Percentiles rank a stretch among this genome's conserved stretches.
phyloP scores from a whole-genome alignment of 2,329 filamentous ascomycete genomes.

The Aspergillus sp. region DNA sequence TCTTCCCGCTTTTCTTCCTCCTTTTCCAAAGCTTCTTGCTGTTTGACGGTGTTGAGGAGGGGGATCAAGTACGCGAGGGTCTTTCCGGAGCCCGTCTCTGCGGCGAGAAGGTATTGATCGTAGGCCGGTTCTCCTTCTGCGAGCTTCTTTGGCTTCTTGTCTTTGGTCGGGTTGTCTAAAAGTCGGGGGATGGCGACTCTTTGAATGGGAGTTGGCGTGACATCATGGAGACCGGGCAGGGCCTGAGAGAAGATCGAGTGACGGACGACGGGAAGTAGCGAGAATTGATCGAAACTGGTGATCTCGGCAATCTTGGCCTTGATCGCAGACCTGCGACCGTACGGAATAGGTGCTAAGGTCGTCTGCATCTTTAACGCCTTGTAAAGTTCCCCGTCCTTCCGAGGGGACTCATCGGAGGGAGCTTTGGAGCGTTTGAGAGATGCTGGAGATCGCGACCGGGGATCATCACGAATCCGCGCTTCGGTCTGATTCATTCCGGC shows the following conservation, averaged over 20 bases:
- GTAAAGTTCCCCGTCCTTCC: conserved; percentile 53
- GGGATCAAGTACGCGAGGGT: conserved; percentile 90
- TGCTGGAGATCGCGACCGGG: conserved; percentile 36
- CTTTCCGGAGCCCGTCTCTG: conserved; percentile 96
- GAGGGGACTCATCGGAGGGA: conserved; percentile 28
- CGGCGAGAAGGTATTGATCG: conserved; percentile 76
- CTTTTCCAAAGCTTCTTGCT: conserved; percentile 64
- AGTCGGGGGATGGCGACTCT: conserved; percentile 82
- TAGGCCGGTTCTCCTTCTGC: conserved; percentile 46
- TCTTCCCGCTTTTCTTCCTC: conserved; percentile 55
- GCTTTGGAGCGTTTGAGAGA: conserved; percentile 43
- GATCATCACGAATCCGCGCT: conserved; percentile 43
- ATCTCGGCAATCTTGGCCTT: conserved; percentile 64
- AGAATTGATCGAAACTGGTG: conserved; percentile 77
- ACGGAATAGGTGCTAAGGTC: conserved; percentile 71
- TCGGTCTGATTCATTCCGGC: conserved; percentile 58
- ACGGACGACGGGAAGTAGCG: conserved; percentile 68
- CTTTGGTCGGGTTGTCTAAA: conserved; percentile 53
- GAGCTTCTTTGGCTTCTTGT: conserved; percentile 30
- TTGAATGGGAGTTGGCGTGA: conserved; percentile 85
- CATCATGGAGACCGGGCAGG: conserved; percentile 68
- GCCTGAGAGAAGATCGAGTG: conserved; percentile 70
- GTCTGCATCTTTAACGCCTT: conserved; percentile 95
- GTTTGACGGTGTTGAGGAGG: conserved; percentile 79
- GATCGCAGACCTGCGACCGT: conserved; percentile 61